Evolutionary conservation across 1,139 yeast species (phyloP).

Genomic region (Yamadazyma friedrichii): DNA sequence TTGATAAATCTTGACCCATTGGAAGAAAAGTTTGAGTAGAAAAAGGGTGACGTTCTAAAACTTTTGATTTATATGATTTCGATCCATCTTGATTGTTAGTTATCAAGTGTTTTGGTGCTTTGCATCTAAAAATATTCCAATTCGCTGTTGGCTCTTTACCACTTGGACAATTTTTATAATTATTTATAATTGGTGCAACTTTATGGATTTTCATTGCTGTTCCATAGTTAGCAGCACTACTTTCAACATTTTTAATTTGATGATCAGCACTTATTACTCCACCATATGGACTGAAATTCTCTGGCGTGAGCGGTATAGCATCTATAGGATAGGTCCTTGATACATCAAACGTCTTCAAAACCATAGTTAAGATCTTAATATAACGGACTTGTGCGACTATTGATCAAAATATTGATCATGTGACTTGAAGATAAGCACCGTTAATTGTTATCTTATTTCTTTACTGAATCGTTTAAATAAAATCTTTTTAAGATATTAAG

Average conservation of each 20-base stretch:
- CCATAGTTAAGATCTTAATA: conserved; percentile 25
- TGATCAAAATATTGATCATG: too few relatives aligned
- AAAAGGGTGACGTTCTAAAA: conserved; percentile 85
- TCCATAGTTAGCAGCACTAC: conserved; percentile 81
- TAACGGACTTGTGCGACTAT: too few relatives aligned
- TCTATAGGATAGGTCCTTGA: conserved; percentile 22
- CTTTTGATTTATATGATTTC: conserved; percentile 55
- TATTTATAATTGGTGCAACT: conserved; percentile 66
- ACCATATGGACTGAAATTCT: conserved; percentile 41
- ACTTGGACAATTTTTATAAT: conserved; percentile 47
- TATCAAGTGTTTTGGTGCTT: conserved; percentile 67
- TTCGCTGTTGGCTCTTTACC: conserved; percentile 54
- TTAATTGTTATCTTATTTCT: too few relatives aligned
- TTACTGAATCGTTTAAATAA: too few relatives aligned
- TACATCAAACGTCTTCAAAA: conserved; percentile 38
- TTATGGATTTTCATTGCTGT: conserved; percentile 78
- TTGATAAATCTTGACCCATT: conserved; percentile 60
- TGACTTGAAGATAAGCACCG: neutral
- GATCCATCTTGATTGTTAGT: conserved; percentile 17
- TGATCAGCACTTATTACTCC: conserved; percentile 49
- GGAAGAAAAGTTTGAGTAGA: conserved; percentile 92
- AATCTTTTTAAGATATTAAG: too few relatives aligned
- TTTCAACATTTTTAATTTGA: conserved; percentile 28
- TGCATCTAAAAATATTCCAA: conserved; percentile 82
- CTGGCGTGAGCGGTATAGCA: conserved; percentile 42